Percentiles rank a stretch among this genome's conserved stretches.
Evolutionary conservation across 305 asterid genomes (phyloP).

Genomic region (Plantago coronopus): DNA sequence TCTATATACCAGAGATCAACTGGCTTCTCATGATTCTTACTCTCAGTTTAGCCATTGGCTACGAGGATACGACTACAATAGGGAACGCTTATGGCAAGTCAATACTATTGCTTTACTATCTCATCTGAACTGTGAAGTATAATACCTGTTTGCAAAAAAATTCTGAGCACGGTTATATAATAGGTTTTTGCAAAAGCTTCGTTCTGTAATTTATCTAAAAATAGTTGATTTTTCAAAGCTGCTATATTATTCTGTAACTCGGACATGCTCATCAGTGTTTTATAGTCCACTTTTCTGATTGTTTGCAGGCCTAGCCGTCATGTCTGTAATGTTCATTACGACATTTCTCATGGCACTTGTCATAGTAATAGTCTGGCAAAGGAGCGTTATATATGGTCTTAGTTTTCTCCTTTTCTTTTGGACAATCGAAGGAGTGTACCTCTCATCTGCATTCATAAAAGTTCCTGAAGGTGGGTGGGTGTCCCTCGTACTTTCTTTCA

Average conservation of each 20-base stretch:
- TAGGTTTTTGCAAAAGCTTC: too few relatives aligned
- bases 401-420: slow-evolving; percentile 66
- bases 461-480: slow-evolving; percentile 98
- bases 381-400: slow-evolving; percentile 42
- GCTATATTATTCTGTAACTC: too few relatives aligned
- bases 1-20: slow-evolving; percentile 74
- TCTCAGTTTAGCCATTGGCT: slow-evolving; percentile 69
- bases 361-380: slow-evolving; percentile 84
- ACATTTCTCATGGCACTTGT: slow-evolving; percentile 92
- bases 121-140: too few relatives aligned
- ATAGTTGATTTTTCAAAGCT: too few relatives aligned
- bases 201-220: too few relatives aligned
- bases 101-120: not conserved
- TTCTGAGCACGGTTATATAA: too few relatives aligned
- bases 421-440: slow-evolving; percentile 60
- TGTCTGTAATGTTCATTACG: slow-evolving; percentile 92
- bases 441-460: slow-evolving; percentile 58
- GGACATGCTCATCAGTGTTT: not conserved
- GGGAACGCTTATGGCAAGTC: slow-evolving; percentile 91
- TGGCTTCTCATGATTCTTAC: slow-evolving; percentile 85
- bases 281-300: not conserved
- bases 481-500: slow-evolving; percentile 62
- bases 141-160: too few relatives aligned
- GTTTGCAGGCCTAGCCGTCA: slow-evolving; percentile 83
- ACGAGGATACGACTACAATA: slow-evolving; percentile 45